Evolutionary conservation across 1,284 basidiomycete genomes (phyloP).

Genomic region (Moniliella sp.): DNA sequence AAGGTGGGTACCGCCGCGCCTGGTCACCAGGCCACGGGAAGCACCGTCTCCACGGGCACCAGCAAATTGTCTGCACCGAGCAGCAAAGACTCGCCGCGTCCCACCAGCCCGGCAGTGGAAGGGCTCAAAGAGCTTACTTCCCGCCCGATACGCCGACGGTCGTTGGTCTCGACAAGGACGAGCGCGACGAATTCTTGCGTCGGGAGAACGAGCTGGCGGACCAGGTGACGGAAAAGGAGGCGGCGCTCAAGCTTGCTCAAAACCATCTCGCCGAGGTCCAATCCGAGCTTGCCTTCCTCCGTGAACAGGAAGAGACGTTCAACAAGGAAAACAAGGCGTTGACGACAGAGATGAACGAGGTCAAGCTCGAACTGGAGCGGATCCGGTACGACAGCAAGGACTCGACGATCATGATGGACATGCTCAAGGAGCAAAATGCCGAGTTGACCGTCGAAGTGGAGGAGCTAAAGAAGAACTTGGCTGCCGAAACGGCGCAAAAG

Average conservation of each 20-base stretch:
- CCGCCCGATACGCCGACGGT: conserved; percentile 45
- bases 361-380: conserved; percentile 71
- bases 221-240: conserved; percentile 58
- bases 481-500: conserved; percentile 9
- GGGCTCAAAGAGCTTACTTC: conserved; percentile 43
- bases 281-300: conserved; percentile 64
- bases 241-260: conserved; percentile 18
- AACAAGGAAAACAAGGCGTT: conserved; percentile 19
- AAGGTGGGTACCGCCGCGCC: conserved; percentile 39
- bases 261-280: conserved; percentile 38
- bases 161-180: conserved; percentile 72
- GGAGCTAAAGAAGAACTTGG: conserved; percentile 43
- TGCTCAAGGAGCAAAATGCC: conserved; percentile 77
- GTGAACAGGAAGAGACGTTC: conserved; percentile 46
- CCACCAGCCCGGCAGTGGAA: conserved; percentile 60
- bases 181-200: conserved; percentile 84
- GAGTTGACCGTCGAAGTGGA: conserved; percentile 74
- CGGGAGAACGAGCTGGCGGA: conserved; percentile 93
- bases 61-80: conserved; percentile 5
- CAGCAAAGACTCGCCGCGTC: conserved; percentile 38
- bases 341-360: conserved; percentile 53
- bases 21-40: conserved; percentile 28
- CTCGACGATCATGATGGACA: conserved; percentile 76
- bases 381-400: conserved; percentile 91
- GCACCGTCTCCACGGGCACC: conserved; percentile 39